Evolutionary conservation across 352 stramenopile genomes (phyloP).

Genomic region (Pythium sukuiense): DNA sequence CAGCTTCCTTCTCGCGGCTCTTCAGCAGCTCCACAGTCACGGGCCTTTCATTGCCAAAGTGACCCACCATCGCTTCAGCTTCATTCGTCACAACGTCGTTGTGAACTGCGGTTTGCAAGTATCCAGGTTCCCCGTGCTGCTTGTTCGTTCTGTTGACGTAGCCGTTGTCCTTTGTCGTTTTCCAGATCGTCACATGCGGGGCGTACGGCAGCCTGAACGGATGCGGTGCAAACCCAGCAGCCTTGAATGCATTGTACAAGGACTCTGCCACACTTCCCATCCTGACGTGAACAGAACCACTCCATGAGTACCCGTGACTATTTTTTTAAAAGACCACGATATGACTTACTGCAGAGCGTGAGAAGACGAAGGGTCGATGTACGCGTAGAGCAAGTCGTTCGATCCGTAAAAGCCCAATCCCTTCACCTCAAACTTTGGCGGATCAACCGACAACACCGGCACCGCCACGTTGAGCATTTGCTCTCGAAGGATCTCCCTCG

Average conservation of each 20-base stretch:
- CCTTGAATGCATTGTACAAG: constrained; percentile 29
- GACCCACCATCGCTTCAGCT: neutral
- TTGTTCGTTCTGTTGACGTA: constrained; percentile 32
- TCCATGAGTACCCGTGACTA: neutral
- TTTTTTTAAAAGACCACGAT: neutral
- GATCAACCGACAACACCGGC: constrained; percentile 4
- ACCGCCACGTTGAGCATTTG: neutral
- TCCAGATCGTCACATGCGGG: constrained; percentile 52
- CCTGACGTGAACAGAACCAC: constrained; percentile 10
- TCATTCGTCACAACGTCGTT: constrained; percentile 20
- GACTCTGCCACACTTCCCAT: constrained; percentile 32
- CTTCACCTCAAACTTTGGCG: constrained; percentile 30
- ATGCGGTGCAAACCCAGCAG: constrained; percentile 29
- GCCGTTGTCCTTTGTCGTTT: constrained; percentile 31
- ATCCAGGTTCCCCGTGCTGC: constrained; percentile 5
- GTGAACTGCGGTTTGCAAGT: constrained; percentile 33
- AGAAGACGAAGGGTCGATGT: constrained; percentile 3
- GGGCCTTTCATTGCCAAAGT: constrained; percentile 28
- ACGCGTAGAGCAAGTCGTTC: constrained; percentile 38
- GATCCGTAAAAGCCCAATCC: constrained; percentile 40
- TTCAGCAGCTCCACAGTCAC: constrained; percentile 33
- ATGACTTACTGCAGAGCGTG: neutral
- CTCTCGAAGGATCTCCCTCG: constrained; percentile 6
- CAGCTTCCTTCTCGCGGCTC: constrained; percentile 34
- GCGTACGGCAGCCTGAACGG: constrained; percentile 32